These are phyloP conservation scores for Tetrahymena elliotti DNA, from an alignment of 73 alveolate genomes.

Conservation along the genomic window DNA sequence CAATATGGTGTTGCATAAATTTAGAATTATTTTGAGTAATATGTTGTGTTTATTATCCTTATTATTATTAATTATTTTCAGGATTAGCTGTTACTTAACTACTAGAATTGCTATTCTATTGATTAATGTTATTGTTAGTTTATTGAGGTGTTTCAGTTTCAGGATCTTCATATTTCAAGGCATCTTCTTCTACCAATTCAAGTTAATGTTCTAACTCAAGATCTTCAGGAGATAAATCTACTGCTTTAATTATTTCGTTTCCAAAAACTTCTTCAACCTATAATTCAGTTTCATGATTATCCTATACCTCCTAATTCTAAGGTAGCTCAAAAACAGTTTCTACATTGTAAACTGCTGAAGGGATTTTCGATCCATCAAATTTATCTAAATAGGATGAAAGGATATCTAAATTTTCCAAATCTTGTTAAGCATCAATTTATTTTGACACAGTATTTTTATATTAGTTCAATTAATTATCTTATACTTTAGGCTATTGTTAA, in stretches of 20 bases:
- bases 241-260: neutral
- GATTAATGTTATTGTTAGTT: neutral
- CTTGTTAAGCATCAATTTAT: neutral
- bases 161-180: neutral
- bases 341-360: neutral
- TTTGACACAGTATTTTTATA: neutral
- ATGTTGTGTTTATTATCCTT: neutral
- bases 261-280: neutral
- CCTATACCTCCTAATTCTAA: neutral
- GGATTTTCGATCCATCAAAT: neutral
- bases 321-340: neutral
- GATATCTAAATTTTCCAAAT: neutral
- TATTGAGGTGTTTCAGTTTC: neutral
- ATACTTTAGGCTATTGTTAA: neutral
- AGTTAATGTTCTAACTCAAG: neutral
- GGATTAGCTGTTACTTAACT: neutral
- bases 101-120: neutral
- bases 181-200: neutral
- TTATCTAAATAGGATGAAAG: neutral
- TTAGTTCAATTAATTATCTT: neutral
- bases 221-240: neutral
- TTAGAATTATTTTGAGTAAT: neutral
- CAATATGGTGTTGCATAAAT: neutral
- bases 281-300: neutral
- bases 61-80: too few relatives aligned